phyloP scores from a whole-genome alignment of 176 grass and related monocot species.

The Pontederia paniculata region DNA sequence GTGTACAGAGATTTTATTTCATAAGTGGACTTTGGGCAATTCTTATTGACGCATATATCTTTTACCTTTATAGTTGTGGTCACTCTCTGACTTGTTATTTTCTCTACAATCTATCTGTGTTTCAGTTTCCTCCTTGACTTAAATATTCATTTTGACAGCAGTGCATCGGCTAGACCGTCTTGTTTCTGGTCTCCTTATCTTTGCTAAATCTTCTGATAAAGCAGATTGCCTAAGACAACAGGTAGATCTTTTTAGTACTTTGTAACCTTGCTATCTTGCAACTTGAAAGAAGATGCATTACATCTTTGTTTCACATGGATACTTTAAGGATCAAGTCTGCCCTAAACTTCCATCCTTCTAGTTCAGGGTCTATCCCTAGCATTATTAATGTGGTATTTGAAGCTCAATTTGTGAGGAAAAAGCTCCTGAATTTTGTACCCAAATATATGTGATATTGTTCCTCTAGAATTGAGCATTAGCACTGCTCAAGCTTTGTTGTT shows the following conservation, averaged over 20 bases:
- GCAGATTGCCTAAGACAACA: conserved; percentile 86
- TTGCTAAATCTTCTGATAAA: conserved; percentile 72
- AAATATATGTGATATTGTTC: no score
- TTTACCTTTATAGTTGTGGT: conserved; percentile 8
- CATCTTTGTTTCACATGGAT: no score
- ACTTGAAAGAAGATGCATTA: neutral
- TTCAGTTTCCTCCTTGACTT: conserved; percentile 46
- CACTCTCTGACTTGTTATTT: conserved; percentile 8
- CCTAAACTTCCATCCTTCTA: no score
- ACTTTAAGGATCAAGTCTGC: no score
- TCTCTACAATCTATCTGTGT: conserved; percentile 1
- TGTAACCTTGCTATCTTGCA: neutral
- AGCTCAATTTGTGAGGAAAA: no score
- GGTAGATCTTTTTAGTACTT: conserved; percentile 29
- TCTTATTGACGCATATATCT: conserved; percentile 9
- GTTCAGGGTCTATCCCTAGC: no score
- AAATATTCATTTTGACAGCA: conserved; percentile 51
- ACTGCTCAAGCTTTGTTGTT: no score
- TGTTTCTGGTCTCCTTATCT: conserved; percentile 98
- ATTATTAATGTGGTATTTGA: no score
- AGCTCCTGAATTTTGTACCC: no score
- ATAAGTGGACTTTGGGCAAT: neutral
- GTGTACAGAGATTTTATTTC: neutral
- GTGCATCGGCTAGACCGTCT: conserved; percentile 87
- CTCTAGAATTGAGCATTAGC: no score